Base-by-base conservation (phyloP, 257 asterid genomes). In the Eucommia ulmoides region DNA sequence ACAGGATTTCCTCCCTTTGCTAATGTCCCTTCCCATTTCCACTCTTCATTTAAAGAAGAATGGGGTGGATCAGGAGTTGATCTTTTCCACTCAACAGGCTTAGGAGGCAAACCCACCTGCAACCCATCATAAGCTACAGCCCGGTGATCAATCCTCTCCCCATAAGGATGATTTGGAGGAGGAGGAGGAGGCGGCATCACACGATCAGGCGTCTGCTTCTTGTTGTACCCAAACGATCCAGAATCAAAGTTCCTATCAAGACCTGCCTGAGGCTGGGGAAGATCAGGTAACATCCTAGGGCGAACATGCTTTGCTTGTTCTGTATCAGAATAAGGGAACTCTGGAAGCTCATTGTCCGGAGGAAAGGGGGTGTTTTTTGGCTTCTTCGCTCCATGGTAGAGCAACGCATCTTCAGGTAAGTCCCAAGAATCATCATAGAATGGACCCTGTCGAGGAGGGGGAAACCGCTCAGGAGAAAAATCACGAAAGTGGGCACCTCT, bases 11-110 rank as follows among this genome's bases (percentile, higher is more conserved):
- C 95, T 52, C 93, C 95, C 74, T 88, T 88, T 45, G 84, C 86
- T 59, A 88, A 79, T 65, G 80, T 66, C 45, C 97, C 97, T 73
- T 88, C 97, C 97, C 97, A 88, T 68, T 78, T 82, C 95, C 97
- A 88, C 60, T 74, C 95, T 64, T 69, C 76, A 63, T 65, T 84
- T 17, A 72, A 61, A 59, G 87, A 65, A 21, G 76, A 49, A 55
- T 58, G 76, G 19, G 62, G 60, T 55, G 65, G 23, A 29, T 80
- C 84, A 45, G 87, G 68, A 24, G 64, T 52, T 62, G 53, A 65
- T 65, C 84, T 77, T 55, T 72, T 78, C 48, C 45, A 68, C 52
- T 77, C 85, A 42, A 16, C 9, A 57, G 62, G 55, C 17, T 58
- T 47, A 45, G 61, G 47, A 14, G 64, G 55, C 19, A 74, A 54